A percentile compares a stretch with the other conserved stretches of the same genome.
These are phyloP conservation scores for Colletotrichum sidae DNA, from an alignment of 2,329 filamentous ascomycete genomes.

Conservation along the genomic window DNA sequence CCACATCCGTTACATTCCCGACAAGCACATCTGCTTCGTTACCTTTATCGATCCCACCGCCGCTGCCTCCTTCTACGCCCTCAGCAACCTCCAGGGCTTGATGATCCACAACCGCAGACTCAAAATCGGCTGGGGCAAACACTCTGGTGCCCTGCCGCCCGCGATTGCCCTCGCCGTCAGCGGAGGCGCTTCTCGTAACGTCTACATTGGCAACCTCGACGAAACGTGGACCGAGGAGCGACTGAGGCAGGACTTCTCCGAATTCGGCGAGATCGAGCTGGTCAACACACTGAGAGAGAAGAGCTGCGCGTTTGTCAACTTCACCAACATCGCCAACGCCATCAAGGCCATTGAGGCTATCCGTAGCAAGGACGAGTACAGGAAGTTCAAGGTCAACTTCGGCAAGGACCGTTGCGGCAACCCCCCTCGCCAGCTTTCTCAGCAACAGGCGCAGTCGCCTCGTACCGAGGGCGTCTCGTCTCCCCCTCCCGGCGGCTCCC, in stretches of 20 bases:
- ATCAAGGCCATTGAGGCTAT: conserved; percentile 99
- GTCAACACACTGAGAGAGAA: conserved; percentile 98
- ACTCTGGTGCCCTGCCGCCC: conserved; percentile 94
- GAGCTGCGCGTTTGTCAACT: conserved; percentile 99
- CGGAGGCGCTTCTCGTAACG: conserved; percentile 96
- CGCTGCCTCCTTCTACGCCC: conserved; percentile 95
- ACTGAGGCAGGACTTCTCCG: conserved; percentile 93
- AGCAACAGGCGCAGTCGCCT: conserved; percentile 73
- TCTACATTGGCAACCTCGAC: conserved; percentile 97
- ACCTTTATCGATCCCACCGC: conserved; percentile 99
- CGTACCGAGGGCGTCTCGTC: conserved; percentile 70
- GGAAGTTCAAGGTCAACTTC: conserved; percentile 99
- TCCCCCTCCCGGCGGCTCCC: conserved; percentile 69
- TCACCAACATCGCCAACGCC: conserved; percentile 99
- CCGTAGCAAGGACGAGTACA: conserved; percentile 94
- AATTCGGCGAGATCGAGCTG: conserved; percentile 97
- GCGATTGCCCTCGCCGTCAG: conserved; percentile 97
- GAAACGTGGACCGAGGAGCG: conserved; percentile 98
- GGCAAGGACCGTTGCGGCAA: conserved; percentile 99
- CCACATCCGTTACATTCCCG: conserved; percentile 98
- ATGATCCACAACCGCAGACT: conserved; percentile 99
- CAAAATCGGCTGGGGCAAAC: conserved; percentile 99
- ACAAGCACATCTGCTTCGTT: conserved; percentile 99
- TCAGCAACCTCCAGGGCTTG: conserved; percentile 96
- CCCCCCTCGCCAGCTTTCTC: conserved; percentile 86